Conservation (phyloP, 1,139 yeast genomes). For the Debaryomyces coudertii region DNA sequence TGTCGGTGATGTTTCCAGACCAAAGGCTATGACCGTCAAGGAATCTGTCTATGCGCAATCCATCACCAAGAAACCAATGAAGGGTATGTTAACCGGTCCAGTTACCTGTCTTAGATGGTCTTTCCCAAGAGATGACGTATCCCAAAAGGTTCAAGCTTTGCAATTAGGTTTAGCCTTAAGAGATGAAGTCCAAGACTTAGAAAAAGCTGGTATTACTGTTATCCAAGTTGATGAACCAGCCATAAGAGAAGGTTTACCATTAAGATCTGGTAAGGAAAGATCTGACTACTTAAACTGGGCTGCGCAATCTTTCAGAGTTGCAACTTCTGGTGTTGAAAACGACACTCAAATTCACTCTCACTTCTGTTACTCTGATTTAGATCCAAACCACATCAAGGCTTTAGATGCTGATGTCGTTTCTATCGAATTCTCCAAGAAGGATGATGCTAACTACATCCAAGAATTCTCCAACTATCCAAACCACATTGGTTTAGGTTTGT, state of each 20-base stretch:
- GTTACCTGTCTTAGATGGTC: constrained; percentile 99
- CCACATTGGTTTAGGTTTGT: constrained; percentile 99
- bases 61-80: constrained; percentile 91
- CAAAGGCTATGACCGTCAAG: constrained; percentile 97
- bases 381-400: constrained; percentile 99
- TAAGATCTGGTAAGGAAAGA: constrained; percentile 97
- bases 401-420: constrained; percentile 99
- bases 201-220: constrained; percentile 96
- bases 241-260: constrained; percentile 99
- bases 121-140: constrained; percentile 98
- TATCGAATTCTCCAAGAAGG: constrained; percentile 99
- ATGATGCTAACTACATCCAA: constrained; percentile 95
- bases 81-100: constrained; percentile 99
- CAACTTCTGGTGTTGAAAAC: constrained; percentile 97
- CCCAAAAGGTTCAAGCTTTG: constrained; percentile 92
- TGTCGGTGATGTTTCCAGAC: constrained; percentile 99
- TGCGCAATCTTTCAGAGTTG: constrained; percentile 99
- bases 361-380: constrained; percentile 99
- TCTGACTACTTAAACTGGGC: constrained; percentile 98
- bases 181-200: constrained; percentile 97
- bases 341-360: constrained; percentile 98
- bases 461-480: constrained; percentile 98
- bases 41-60: constrained; percentile 99
- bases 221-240: constrained; percentile 99
- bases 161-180: constrained; percentile 98